Evolutionary conservation across 1,284 basidiomycete genomes (phyloP).

Genomic region (Cystobasidiaceae sp.): DNA sequence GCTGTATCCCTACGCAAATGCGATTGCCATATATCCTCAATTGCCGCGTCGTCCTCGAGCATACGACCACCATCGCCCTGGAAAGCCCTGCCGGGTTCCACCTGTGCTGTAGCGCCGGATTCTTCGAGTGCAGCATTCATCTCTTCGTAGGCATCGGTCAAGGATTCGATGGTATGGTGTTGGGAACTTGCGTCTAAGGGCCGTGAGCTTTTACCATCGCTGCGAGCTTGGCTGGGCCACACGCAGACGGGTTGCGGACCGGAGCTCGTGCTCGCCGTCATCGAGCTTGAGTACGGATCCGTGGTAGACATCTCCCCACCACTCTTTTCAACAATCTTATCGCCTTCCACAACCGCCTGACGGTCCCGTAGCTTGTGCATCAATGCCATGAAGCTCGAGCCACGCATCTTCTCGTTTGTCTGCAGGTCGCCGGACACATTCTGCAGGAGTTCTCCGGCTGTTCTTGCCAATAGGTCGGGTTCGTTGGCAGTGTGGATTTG

Average conservation of each 20-base stretch:
- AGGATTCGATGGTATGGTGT: not conserved
- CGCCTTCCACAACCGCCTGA: conserved; percentile 74
- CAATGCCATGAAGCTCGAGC: conserved; percentile 79
- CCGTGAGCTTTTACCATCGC: not conserved
- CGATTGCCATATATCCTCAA: conserved; percentile 9
- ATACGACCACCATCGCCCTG: conserved; percentile 41
- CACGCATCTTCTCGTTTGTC: conserved; percentile 74
- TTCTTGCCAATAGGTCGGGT: conserved; percentile 46
- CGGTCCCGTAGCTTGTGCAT: conserved; percentile 81
- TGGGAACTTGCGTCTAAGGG: not conserved
- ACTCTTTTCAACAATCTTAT: conserved; percentile 63
- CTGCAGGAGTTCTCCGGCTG: conserved; percentile 46
- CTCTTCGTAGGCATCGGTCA: conserved; percentile 29
- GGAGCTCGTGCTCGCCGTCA: not conserved
- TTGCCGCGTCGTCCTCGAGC: conserved; percentile 18
- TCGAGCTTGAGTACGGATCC: not conserved
- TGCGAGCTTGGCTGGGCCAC: not conserved
- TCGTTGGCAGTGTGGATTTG: conserved; percentile 33
- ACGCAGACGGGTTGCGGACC: conserved; percentile 21
- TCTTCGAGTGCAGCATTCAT: conserved; percentile 39
- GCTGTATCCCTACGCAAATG: conserved; percentile 34
- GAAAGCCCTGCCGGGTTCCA: conserved; percentile 32
- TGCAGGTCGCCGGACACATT: conserved; percentile 53
- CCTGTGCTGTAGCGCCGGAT: conserved; percentile 28
- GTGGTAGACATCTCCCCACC: not conserved